Percentiles rank a stretch among this genome's conserved stretches.
phyloP scores from a whole-genome alignment of 306 rosid genomes.

The Sicyos baderoa region DNA sequence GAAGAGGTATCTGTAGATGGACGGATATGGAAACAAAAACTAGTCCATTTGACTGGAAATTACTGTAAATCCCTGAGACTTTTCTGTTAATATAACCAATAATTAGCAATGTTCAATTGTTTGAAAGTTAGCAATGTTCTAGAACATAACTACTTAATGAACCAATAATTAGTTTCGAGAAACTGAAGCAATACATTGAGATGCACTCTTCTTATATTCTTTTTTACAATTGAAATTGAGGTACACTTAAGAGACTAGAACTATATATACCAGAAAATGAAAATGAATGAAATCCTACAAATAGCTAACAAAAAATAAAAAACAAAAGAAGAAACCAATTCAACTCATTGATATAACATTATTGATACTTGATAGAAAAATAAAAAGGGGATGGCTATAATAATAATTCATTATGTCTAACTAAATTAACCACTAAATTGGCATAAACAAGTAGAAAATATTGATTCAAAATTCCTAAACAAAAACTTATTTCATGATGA shows the following conservation, averaged over 20 bases:
- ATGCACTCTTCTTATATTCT: background rate
- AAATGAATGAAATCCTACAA: background rate
- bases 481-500: background rate
- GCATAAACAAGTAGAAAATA: background rate
- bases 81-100: background rate
- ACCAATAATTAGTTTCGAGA: background rate
- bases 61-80: background rate
- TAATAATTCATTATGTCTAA: background rate
- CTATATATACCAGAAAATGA: background rate
- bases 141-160: background rate
- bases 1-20: background rate
- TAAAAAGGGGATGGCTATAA: background rate
- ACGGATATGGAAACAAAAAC: background rate
- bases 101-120: background rate
- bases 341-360: background rate
- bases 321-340: background rate
- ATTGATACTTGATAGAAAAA: background rate
- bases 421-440: constrained; percentile 2
- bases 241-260: constrained; percentile 3
- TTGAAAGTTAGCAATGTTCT: background rate
- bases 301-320: background rate
- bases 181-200: background rate
- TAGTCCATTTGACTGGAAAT: background rate
- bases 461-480: background rate
- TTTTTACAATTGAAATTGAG: background rate